A percentile compares a stretch with the other conserved stretches of the same genome.
Evolutionary conservation across 1,139 yeast species (phyloP).

Genomic region (Saccharomycopsis hybrid): DNA sequence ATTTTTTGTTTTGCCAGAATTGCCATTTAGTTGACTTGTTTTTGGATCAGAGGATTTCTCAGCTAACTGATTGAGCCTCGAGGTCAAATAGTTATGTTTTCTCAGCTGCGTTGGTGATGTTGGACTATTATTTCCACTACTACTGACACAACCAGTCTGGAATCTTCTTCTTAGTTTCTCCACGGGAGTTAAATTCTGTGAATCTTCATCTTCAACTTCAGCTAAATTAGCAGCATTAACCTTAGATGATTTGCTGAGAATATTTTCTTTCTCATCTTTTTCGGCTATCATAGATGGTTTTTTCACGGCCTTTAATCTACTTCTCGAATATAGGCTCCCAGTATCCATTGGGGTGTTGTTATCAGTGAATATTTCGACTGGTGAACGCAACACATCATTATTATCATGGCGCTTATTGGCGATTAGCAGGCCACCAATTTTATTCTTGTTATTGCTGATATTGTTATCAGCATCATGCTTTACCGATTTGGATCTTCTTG

Average conservation of each 20-base stretch:
- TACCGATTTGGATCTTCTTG: slow-evolving; percentile 3
- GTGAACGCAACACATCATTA: neutral
- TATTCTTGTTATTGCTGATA: neutral
- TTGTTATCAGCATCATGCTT: no score
- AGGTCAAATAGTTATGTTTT: no score
- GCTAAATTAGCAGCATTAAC: neutral
- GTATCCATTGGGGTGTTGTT: neutral
- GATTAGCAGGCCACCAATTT: no score
- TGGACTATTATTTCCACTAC: neutral
- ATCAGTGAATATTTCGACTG: slow-evolving; percentile 5
- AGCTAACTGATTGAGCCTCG: no score
- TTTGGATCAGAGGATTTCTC: neutral
- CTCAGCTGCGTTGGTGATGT: neutral
- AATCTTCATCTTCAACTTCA: neutral
- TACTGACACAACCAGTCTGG: no score
- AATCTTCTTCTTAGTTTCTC: neutral
- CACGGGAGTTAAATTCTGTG: slow-evolving; percentile 8
- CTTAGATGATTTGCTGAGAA: no score
- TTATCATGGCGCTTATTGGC: neutral
- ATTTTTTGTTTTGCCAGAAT: no score
- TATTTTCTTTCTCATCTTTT: no score
- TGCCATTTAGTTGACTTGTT: no score
- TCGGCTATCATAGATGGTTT: no score
- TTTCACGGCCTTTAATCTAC: neutral
- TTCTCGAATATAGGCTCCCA: slow-evolving; percentile 1